Evolutionary conservation across 106 monocot genomes (phyloP).

Genomic region (Narthecium ossifragum): DNA sequence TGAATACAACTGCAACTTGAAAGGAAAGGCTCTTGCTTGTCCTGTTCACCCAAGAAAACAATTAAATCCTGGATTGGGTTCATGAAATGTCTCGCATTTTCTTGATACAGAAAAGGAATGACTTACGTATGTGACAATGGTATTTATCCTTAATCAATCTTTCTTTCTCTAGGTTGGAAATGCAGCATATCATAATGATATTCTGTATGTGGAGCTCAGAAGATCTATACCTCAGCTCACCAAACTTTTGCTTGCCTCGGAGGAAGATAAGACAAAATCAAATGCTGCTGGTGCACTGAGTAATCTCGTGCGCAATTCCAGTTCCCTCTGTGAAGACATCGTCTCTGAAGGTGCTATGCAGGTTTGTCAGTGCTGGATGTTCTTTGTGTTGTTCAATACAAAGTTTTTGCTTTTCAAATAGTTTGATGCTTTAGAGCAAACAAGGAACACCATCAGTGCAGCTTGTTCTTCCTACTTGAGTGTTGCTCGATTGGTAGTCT

Average conservation of each 20-base stretch:
- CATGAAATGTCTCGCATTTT: too few relatives aligned
- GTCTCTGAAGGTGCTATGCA: constrained; percentile 71
- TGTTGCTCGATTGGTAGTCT: too few relatives aligned
- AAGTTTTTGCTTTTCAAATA: neutral
- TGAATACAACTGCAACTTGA: too few relatives aligned
- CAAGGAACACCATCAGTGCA: too few relatives aligned
- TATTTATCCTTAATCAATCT: constrained; percentile 9
- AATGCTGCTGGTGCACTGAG: constrained; percentile 98
- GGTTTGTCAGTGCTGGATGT: constrained; percentile 29
- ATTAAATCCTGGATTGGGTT: too few relatives aligned
- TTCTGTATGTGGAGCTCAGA: constrained; percentile 63
- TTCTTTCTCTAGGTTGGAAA: constrained; percentile 59
- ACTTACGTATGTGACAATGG: too few relatives aligned
- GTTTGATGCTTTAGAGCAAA: too few relatives aligned
- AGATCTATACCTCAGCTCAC: constrained; percentile 84
- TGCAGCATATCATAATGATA: constrained; percentile 89
- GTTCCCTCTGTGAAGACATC: constrained; percentile 67
- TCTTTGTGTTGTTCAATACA: too few relatives aligned
- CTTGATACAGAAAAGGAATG: too few relatives aligned
- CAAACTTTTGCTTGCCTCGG: constrained; percentile 53
- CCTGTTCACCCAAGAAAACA: too few relatives aligned
- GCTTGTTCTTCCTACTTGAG: too few relatives aligned
- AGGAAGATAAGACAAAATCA: constrained; percentile 93
- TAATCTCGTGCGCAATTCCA: constrained; percentile 87
- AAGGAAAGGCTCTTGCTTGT: too few relatives aligned